Evolutionary conservation across 2,329 filamentous ascomycete species (phyloP).

Genomic region (Alternaria atra): DNA sequence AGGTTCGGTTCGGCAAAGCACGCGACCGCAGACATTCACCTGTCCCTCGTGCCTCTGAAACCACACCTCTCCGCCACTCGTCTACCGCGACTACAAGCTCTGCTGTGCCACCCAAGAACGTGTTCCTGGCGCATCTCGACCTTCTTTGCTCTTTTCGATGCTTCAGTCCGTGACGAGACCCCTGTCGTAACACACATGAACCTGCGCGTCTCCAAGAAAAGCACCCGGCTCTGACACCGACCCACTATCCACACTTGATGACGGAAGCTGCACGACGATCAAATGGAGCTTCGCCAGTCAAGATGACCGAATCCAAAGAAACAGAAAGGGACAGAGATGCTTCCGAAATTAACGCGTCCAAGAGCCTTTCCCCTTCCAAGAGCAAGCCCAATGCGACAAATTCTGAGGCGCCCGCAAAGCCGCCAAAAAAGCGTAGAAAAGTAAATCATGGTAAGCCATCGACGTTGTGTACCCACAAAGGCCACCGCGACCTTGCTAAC

Average conservation of each 20-base stretch:
- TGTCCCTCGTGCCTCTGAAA: slow-evolving; percentile 34
- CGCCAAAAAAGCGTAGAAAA: slow-evolving; percentile 61
- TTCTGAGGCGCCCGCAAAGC: slow-evolving; percentile 45
- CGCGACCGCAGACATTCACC: slow-evolving; percentile 42
- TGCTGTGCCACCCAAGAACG: slow-evolving; percentile 41
- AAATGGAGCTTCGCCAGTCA: slow-evolving; percentile 49
- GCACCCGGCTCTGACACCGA: slow-evolving; percentile 40
- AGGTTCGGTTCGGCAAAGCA: slow-evolving; percentile 32
- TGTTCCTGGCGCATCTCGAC: slow-evolving; percentile 32
- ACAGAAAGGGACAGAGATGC: slow-evolving; percentile 40
- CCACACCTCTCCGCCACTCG: slow-evolving; percentile 30
- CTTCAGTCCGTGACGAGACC: slow-evolving; percentile 28
- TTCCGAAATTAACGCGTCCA: slow-evolving; percentile 36
- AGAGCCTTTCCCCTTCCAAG: slow-evolving; percentile 41
- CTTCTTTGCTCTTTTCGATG: slow-evolving; percentile 31
- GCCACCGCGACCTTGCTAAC: slow-evolving; percentile 42
- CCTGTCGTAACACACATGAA: slow-evolving; percentile 37
- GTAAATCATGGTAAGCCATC: slow-evolving; percentile 60
- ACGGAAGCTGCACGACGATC: slow-evolving; percentile 46
- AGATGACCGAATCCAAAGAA: slow-evolving; percentile 45
- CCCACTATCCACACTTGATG: slow-evolving; percentile 49
- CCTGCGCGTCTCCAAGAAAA: slow-evolving; percentile 37
- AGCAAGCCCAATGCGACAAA: slow-evolving; percentile 40
- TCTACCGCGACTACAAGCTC: slow-evolving; percentile 22
- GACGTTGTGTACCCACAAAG: slow-evolving; percentile 35